A percentile compares a stretch with the other conserved stretches of the same genome.
phyloP scores from a whole-genome alignment of 208 protist species.

The Trypanosoma theileri region DNA sequence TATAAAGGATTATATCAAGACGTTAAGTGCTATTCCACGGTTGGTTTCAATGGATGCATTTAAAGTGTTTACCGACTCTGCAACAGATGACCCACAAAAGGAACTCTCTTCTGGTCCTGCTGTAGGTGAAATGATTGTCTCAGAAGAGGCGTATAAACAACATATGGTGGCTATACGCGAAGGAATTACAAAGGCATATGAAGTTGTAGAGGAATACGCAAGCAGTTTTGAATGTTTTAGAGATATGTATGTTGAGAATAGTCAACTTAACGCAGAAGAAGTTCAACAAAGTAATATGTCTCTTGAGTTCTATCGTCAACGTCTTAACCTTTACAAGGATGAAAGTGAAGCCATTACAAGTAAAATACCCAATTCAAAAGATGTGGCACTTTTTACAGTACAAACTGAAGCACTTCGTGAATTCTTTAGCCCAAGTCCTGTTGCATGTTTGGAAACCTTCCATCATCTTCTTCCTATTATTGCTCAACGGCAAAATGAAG shows the following conservation, averaged over 20 bases:
- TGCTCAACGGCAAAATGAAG: slow-evolving; percentile 84
- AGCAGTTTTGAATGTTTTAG: slow-evolving; percentile 79
- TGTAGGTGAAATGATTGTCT: slow-evolving; percentile 89
- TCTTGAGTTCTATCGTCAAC: slow-evolving; percentile 89
- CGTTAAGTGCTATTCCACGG: slow-evolving; percentile 78
- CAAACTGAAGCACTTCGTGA: slow-evolving; percentile 84
- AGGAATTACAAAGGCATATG: slow-evolving; percentile 67
- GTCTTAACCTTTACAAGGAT: slow-evolving; percentile 79
- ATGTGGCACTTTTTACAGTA: slow-evolving; percentile 89
- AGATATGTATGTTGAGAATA: slow-evolving; percentile 90
- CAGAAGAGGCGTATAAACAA: slow-evolving; percentile 84
- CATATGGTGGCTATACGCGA: slow-evolving; percentile 72
- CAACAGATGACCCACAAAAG: slow-evolving; percentile 51
- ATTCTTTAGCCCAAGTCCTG: slow-evolving; percentile 90
- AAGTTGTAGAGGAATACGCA: slow-evolving; percentile 81
- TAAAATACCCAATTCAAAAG: slow-evolving; percentile 82
- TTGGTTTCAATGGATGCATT: slow-evolving; percentile 87
- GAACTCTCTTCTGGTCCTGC: slow-evolving; percentile 78
- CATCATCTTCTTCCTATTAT: slow-evolving; percentile 92
- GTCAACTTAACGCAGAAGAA: slow-evolving; percentile 53
- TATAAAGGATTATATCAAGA: slow-evolving; percentile 89
- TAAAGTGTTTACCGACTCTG: slow-evolving; percentile 87
- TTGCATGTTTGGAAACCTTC: slow-evolving; percentile 81
- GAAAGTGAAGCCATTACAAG: slow-evolving; percentile 86
- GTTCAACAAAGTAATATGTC: slow-evolving; percentile 55